Percentiles rank a stretch among this genome's conserved stretches.
These are phyloP conservation scores for Verruconis gallopava DNA, from an alignment of 2,329 filamentous ascomycete genomes.

Conservation along the genomic window DNA sequence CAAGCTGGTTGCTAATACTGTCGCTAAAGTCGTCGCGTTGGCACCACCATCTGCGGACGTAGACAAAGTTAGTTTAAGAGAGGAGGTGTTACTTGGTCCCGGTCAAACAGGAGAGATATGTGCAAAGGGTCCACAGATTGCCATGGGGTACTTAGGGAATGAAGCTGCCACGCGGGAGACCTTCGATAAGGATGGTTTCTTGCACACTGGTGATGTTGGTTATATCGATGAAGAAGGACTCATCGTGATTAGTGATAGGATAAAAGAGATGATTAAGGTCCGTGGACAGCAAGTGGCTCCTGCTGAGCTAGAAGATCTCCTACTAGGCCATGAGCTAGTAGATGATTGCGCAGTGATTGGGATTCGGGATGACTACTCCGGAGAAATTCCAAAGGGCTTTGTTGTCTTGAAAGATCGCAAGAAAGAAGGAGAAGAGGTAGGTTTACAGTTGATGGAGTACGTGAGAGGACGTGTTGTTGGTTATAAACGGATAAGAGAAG, in stretches of 20 bases:
- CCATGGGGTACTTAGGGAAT: slow-evolving; percentile 20
- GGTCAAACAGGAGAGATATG: slow-evolving; percentile 19
- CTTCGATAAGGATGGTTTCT: slow-evolving; percentile 18
- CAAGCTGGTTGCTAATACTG: slow-evolving; percentile 11
- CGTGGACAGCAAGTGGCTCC: slow-evolving; percentile 22
- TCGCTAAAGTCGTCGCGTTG: slow-evolving; percentile 19
- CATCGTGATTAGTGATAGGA: slow-evolving; percentile 13
- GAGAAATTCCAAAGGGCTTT: slow-evolving; percentile 21
- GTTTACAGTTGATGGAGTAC: slow-evolving; percentile 40
- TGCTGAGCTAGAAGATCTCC: slow-evolving; percentile 20
- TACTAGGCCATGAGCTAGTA: slow-evolving; percentile 18
- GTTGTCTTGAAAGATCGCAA: slow-evolving; percentile 11
- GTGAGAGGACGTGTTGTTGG: slow-evolving; percentile 50
- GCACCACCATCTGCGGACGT: slow-evolving; percentile 15
- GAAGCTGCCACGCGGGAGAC: slow-evolving; percentile 16
- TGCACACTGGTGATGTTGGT: slow-evolving; percentile 19
- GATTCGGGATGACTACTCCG: slow-evolving; percentile 15
- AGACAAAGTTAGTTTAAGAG: background rate
- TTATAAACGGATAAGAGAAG: slow-evolving; percentile 55
- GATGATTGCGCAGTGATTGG: slow-evolving; percentile 22
- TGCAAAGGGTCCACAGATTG: slow-evolving; percentile 17
- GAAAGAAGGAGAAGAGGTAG: slow-evolving; percentile 11
- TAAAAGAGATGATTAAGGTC: slow-evolving; percentile 20
- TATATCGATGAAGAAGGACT: slow-evolving; percentile 18
- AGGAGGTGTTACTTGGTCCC: slow-evolving; percentile 6